A percentile compares a stretch with the other conserved stretches of the same genome.
Conservation (phyloP, 2,329 filamentous ascomycete species). For the Sporothrix euskadiensis region DNA sequence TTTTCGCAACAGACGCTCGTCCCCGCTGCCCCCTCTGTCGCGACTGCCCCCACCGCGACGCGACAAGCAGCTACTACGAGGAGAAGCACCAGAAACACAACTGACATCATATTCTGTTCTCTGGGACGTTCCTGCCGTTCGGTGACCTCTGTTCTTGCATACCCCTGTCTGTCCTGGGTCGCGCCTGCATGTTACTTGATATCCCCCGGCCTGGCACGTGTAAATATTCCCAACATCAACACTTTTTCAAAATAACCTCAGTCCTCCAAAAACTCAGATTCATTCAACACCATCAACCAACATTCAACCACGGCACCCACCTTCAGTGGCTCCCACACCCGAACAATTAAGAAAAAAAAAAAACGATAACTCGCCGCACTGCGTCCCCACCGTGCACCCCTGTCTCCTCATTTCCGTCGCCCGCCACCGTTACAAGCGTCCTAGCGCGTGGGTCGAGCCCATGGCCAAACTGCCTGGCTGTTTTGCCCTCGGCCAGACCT, state of each 20-base stretch:
- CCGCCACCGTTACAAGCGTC: constrained; percentile 27
- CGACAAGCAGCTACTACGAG: background rate
- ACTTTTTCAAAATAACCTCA: background rate
- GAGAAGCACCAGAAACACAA: background rate
- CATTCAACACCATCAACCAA: background rate
- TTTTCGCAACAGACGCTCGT: background rate
- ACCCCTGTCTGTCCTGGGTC: background rate
- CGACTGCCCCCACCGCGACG: constrained; percentile 1
- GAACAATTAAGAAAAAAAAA: constrained; percentile 1
- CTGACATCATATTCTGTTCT: background rate
- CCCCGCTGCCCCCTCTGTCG: background rate
- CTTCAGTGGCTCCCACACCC: background rate
- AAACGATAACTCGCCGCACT: constrained; percentile 1
- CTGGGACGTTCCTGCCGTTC: constrained; percentile 4
- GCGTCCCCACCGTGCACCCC: constrained; percentile 18
- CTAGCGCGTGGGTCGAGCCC: constrained; percentile 22
- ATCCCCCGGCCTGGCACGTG: background rate
- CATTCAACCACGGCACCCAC: background rate
- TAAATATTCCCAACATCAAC: background rate
- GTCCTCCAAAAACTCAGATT: background rate
- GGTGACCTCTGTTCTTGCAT: background rate
- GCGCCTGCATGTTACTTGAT: background rate
- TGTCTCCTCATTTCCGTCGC: constrained; percentile 28
- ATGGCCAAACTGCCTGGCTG: constrained; percentile 15
- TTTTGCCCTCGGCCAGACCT: constrained; percentile 13